Percentiles rank a stretch among this genome's conserved stretches.
phyloP scores from a whole-genome alignment of 768 basidiomycete genomes.

The Russula sp. region DNA sequence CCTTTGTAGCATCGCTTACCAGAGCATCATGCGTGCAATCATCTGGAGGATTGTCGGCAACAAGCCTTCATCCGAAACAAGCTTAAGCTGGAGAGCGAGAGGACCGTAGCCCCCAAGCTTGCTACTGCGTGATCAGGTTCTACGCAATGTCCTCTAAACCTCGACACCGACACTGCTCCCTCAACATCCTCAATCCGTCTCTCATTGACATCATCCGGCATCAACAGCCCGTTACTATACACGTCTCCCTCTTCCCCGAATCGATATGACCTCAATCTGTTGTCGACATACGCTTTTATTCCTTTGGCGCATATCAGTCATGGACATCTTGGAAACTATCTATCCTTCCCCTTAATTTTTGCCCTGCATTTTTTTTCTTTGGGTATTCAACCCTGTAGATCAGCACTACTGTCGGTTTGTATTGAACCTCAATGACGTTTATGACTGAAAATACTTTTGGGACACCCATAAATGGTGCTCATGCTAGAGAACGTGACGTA shows the following conservation, averaged over 20 bases:
- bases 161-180: slow-evolving; percentile 1
- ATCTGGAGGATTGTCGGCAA: slow-evolving; percentile 77
- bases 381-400: slow-evolving; percentile 18
- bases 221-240: neutral
- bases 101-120: slow-evolving; percentile 83
- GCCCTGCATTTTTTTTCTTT: slow-evolving; percentile 1
- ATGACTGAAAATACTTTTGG: neutral
- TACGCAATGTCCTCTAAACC: slow-evolving; percentile 12
- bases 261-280: slow-evolving; percentile 4
- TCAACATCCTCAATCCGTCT: slow-evolving; percentile 6
- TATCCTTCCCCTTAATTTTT: slow-evolving; percentile 7
- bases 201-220: neutral
- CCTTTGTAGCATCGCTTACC: slow-evolving; percentile 71
- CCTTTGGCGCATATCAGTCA: slow-evolving; percentile 25
- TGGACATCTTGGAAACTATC: slow-evolving; percentile 20
- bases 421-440: slow-evolving; percentile 12
- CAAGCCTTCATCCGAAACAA: slow-evolving; percentile 88
- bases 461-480: neutral
- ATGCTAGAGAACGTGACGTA: neutral
- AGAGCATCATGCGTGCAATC: slow-evolving; percentile 79
- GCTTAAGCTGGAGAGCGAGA: slow-evolving; percentile 79
- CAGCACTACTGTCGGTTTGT: slow-evolving; percentile 16
- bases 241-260: neutral
- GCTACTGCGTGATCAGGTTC: slow-evolving; percentile 50
- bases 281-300: slow-evolving; percentile 22